Conservation (phyloP, 164 flowering plant genomes). For the Piper betle region DNA sequence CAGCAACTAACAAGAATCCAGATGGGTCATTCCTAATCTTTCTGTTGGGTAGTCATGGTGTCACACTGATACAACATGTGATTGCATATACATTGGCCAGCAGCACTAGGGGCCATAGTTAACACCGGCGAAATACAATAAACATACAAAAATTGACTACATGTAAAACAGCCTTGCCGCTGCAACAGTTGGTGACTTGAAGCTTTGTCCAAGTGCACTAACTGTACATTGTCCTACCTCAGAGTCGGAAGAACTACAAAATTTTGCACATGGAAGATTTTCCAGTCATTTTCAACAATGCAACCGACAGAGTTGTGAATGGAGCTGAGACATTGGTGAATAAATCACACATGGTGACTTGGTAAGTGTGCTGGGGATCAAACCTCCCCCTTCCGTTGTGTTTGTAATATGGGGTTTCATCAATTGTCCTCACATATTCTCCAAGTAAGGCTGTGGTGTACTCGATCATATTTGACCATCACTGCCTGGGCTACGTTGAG, state of each 20-base stretch:
- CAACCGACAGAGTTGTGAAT: not conserved
- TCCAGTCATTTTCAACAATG: not conserved
- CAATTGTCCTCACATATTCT: slow-evolving; percentile 86
- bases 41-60: no score
- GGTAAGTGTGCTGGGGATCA: slow-evolving; percentile 67
- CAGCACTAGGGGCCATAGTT: no score
- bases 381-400: slow-evolving; percentile 53
- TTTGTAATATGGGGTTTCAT: slow-evolving; percentile 79
- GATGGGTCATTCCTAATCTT: no score
- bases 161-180: no score
- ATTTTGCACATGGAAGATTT: not conserved
- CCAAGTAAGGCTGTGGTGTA: slow-evolving; percentile 75
- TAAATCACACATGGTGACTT: slow-evolving; percentile 1
- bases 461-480: slow-evolving; percentile 44
- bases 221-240: no score
- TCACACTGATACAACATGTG: no score
- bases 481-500: slow-evolving; percentile 25
- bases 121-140: no score
- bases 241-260: not conserved
- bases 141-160: no score
- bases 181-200: no score
- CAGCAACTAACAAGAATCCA: no score
- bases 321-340: not conserved
- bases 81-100: no score
- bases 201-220: no score